Conservation (phyloP, 2,329 filamentous ascomycete species). For the Knufia fluminis region DNA sequence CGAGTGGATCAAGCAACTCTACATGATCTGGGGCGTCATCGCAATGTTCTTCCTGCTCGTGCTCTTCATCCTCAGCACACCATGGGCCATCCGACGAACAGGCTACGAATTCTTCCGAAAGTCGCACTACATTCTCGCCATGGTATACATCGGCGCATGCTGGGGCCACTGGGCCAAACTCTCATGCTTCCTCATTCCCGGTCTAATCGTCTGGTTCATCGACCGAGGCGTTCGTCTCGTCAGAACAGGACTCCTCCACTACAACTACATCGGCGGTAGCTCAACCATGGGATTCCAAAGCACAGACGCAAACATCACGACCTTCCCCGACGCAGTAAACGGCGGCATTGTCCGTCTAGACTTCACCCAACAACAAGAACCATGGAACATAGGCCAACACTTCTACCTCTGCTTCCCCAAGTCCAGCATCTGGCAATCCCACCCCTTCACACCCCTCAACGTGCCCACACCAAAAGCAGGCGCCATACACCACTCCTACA, state of each 20-base stretch:
- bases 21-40: constrained; percentile 65
- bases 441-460: constrained; percentile 59
- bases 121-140: constrained; percentile 61
- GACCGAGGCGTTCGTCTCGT: constrained; percentile 53
- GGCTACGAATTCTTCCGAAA: constrained; percentile 74
- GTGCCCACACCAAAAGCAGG: constrained; percentile 33
- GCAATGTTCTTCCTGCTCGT: constrained; percentile 56
- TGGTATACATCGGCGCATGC: constrained; percentile 65
- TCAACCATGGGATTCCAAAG: constrained; percentile 45
- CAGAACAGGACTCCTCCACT: constrained; percentile 53
- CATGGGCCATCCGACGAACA: constrained; percentile 52
- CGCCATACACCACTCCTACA: constrained; percentile 27
- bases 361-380: constrained; percentile 50
- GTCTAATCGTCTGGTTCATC: constrained; percentile 54
- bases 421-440: constrained; percentile 60
- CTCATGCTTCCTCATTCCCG: constrained; percentile 59
- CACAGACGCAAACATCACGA: constrained; percentile 41
- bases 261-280: constrained; percentile 39
- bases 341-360: constrained; percentile 59
- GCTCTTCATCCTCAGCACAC: constrained; percentile 51
- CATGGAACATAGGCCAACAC: constrained; percentile 61
- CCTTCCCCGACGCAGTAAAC: constrained; percentile 48
- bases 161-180: constrained; percentile 66
- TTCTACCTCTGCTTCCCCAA: constrained; percentile 62
- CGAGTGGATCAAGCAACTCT: constrained; percentile 52